Evolutionary conservation across 23 red algal species (phyloP).

Genomic region (Gracilariopsis chorda): DNA sequence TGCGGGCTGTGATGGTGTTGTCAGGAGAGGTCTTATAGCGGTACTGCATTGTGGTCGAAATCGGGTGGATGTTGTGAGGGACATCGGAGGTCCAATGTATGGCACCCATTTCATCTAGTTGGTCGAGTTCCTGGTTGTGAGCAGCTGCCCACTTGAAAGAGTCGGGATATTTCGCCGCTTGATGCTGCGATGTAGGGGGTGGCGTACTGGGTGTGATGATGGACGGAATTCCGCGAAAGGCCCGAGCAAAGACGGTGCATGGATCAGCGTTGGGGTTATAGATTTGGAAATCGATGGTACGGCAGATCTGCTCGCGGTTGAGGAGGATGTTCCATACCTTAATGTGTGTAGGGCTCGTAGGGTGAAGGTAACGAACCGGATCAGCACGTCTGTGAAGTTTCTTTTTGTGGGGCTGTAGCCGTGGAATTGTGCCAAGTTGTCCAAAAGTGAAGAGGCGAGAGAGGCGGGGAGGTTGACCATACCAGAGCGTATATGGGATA

Average conservation of each 20-base stretch:
- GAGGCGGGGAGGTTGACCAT: neutral
- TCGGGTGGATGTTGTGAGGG: neutral
- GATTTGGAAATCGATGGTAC: slow-evolving; percentile 13
- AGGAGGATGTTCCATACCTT: neutral
- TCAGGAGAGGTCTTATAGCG: neutral
- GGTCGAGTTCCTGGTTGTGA: slow-evolving; percentile 22
- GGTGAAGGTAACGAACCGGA: neutral
- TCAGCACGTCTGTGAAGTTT: neutral
- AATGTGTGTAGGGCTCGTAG: neutral
- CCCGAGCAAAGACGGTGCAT: neutral
- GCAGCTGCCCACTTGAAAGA: neutral
- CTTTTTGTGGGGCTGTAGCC: neutral
- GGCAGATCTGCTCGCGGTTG: neutral
- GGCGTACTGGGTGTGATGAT: neutral
- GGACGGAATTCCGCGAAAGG: neutral
- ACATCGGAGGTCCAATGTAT: neutral
- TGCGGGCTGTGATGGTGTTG: neutral
- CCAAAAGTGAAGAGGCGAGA: neutral
- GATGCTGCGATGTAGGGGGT: neutral
- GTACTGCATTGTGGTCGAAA: slow-evolving; percentile 22
- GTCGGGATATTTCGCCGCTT: slow-evolving; percentile 40
- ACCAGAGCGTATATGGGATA: neutral
- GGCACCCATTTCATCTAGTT: slow-evolving; percentile 8
- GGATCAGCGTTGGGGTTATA: neutral
- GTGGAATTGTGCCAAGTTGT: neutral